phyloP scores from a whole-genome alignment of 2,329 filamentous ascomycete species.

The Penicillium sp. region DNA sequence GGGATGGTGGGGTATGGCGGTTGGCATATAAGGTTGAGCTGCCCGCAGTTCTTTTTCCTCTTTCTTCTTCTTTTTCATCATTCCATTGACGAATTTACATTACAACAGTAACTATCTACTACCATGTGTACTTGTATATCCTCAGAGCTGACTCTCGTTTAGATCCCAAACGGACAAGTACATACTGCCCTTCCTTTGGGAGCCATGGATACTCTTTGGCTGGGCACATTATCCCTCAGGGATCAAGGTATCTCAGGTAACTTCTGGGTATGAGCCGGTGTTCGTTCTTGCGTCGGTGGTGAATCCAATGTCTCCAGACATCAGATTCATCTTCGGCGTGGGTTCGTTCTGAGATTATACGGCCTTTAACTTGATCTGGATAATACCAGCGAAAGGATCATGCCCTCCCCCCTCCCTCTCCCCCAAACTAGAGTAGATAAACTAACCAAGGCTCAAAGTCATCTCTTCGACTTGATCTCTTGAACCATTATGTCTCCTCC shows the following conservation, averaged over 20 bases:
- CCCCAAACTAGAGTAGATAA: constrained; percentile 39
- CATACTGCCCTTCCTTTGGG: constrained; percentile 27
- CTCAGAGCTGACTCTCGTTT: constrained; percentile 14
- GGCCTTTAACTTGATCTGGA: constrained; percentile 94
- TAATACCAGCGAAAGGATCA: constrained; percentile 99
- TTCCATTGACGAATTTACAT: constrained; percentile 7
- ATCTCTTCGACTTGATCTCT: constrained; percentile 29
- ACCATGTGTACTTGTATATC: neutral
- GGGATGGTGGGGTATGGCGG: constrained; percentile 13
- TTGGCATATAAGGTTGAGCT: constrained; percentile 38
- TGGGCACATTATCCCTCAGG: constrained; percentile 38
- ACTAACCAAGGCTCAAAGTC: constrained; percentile 33
- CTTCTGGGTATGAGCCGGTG: constrained; percentile 64
- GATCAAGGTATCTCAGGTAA: constrained; percentile 52
- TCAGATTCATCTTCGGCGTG: constrained; percentile 10
- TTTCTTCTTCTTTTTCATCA: constrained; percentile 9
- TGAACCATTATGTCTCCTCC: constrained; percentile 71
- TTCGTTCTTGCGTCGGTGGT: constrained; percentile 44
- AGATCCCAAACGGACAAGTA: constrained; percentile 22
- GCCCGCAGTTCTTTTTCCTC: constrained; percentile 10
- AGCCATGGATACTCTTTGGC: constrained; percentile 41
- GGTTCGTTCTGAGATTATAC: constrained; percentile 71
- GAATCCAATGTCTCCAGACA: constrained; percentile 20
- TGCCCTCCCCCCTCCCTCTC: constrained; percentile 61
- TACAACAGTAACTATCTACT: constrained; percentile 20